phyloP scores from a whole-genome alignment of 352 stramenopile species.

The Globisporangium camurandrum region DNA sequence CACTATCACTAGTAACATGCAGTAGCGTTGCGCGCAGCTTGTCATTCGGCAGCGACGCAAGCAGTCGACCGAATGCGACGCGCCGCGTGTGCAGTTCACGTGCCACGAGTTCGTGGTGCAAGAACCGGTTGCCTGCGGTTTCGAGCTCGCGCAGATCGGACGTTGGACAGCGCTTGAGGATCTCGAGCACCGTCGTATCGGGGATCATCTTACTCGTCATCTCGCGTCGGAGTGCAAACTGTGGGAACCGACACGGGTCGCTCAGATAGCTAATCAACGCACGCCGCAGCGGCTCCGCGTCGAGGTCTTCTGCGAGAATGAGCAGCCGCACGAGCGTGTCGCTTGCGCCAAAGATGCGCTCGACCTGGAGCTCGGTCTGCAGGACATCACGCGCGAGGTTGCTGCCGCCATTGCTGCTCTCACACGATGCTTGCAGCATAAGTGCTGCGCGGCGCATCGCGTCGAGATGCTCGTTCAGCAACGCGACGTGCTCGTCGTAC shows the following conservation, averaged over 20 bases:
- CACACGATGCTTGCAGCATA: slow-evolving; percentile 40
- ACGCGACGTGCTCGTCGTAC: slow-evolving; percentile 38
- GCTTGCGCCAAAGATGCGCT: slow-evolving; percentile 61
- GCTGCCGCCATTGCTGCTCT: slow-evolving; percentile 39
- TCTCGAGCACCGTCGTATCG: slow-evolving; percentile 51
- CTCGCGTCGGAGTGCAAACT: slow-evolving; percentile 62
- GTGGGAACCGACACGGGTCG: slow-evolving; percentile 29
- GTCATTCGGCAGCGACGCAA: slow-evolving; percentile 50
- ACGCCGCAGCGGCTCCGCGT: slow-evolving; percentile 43
- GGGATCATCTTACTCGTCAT: slow-evolving; percentile 69
- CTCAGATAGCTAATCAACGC: slow-evolving; percentile 53
- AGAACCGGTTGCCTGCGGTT: slow-evolving; percentile 30
- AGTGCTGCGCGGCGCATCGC: slow-evolving; percentile 34
- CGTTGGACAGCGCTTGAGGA: slow-evolving; percentile 48
- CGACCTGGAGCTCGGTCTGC: slow-evolving; percentile 42
- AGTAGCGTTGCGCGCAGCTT: slow-evolving; percentile 31
- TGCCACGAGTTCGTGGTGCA: slow-evolving; percentile 44
- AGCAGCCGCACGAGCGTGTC: slow-evolving; percentile 66
- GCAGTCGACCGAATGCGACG: slow-evolving; percentile 42
- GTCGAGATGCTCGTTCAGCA: slow-evolving; percentile 29
- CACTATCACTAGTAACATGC: background rate
- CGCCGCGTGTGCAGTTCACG: slow-evolving; percentile 60
- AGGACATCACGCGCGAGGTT: slow-evolving; percentile 52
- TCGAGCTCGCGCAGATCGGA: slow-evolving; percentile 46
- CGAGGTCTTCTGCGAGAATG: slow-evolving; percentile 67